A percentile compares a stretch with the other conserved stretches of the same genome.
phyloP scores from a whole-genome alignment of 257 asterid species.

The Nicotiana sylvestris region DNA sequence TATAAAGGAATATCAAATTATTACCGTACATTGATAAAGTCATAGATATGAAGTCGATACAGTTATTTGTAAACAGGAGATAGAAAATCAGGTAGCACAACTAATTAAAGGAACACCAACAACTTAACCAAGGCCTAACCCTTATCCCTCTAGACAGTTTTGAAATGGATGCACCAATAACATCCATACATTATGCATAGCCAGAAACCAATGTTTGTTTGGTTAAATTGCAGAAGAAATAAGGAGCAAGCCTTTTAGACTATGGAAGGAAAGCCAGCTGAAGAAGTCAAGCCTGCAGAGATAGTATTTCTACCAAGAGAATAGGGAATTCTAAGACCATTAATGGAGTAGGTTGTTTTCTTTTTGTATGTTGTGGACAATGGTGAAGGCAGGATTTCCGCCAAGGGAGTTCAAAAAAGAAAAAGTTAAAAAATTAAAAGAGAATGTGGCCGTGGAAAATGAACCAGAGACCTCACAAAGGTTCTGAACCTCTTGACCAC shows the following conservation, averaged over 20 bases:
- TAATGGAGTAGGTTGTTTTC: neutral
- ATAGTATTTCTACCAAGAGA: neutral
- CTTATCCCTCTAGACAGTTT: neutral
- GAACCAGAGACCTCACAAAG: too few species aligned
- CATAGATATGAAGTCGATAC: neutral
- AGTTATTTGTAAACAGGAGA: neutral
- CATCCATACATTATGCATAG: neutral
- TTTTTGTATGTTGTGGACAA: neutral
- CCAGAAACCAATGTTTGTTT: neutral
- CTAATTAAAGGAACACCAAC: neutral
- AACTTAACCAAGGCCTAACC: neutral
- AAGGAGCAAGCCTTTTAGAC: neutral
- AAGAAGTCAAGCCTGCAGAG: neutral
- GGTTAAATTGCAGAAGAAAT: neutral
- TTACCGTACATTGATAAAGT: neutral
- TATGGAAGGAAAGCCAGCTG: too few species aligned
- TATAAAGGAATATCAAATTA: neutral
- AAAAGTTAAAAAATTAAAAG: too few species aligned
- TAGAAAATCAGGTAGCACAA: neutral
- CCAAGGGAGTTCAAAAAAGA: too few species aligned
- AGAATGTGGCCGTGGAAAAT: too few species aligned
- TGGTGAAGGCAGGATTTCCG: too few species aligned
- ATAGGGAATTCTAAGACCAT: neutral
- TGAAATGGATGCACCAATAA: neutral
- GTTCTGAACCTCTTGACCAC: too few species aligned